Conservation (phyloP, 331 rosid genomes). For the Rhamnella rubrinervis region DNA sequence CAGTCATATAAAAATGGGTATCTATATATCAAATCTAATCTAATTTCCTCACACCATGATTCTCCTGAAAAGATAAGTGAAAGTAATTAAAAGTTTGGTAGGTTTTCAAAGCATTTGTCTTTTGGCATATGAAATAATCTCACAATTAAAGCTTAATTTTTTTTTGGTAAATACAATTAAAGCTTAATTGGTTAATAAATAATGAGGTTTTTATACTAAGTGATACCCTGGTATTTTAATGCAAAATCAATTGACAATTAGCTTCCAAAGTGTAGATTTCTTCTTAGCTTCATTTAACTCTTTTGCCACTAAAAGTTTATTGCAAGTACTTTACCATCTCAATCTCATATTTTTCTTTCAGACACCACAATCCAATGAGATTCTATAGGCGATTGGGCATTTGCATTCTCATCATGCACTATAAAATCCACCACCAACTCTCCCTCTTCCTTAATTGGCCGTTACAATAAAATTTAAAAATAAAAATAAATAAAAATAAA, state of each 20-base stretch:
- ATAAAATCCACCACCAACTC: constrained; percentile 29
- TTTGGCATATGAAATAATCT: too few relatives aligned
- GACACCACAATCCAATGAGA: constrained; percentile 11
- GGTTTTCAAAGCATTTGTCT: too few relatives aligned
- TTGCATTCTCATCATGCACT: constrained; percentile 45
- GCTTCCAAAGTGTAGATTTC: not conserved
- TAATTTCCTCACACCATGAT: not conserved
- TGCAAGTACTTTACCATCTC: not conserved
- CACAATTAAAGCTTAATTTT: too few relatives aligned
- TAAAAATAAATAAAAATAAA: not conserved
- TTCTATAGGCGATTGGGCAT: constrained; percentile 1
- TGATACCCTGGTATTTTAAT: too few relatives aligned
- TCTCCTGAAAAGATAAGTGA: too few relatives aligned
- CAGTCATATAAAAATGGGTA: not conserved
- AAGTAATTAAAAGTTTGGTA: too few relatives aligned
- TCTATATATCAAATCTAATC: not conserved
- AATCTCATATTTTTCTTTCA: not conserved
- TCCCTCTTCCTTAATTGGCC: constrained; percentile 31
- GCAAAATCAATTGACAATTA: too few relatives aligned
- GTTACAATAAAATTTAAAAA: constrained; percentile 19
- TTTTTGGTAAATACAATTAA: too few relatives aligned
- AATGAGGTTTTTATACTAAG: too few relatives aligned
- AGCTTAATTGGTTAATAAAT: too few relatives aligned
- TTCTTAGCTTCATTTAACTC: not conserved
- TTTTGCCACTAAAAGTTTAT: not conserved